Conservation (phyloP, 495 filamentous ascomycete species). For the Penicillium longicatenatum region DNA sequence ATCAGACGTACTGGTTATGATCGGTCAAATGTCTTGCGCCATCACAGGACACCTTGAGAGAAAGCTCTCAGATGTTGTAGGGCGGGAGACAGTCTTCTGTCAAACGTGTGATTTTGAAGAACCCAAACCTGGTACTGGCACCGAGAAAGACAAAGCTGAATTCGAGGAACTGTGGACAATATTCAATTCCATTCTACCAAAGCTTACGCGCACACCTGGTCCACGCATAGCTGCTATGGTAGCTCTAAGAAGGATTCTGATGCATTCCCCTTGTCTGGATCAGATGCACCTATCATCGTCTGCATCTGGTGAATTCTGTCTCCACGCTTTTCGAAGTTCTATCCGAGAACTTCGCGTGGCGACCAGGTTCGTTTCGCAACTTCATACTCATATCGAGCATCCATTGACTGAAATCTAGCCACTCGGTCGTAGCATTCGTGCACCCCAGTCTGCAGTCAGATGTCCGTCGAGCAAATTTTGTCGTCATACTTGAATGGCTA, state of each 20-base stretch:
- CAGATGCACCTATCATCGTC: constrained; percentile 69
- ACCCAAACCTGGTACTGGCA: constrained; percentile 6
- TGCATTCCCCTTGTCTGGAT: constrained; percentile 57
- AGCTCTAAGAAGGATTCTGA: constrained; percentile 64
- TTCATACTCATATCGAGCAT: constrained; percentile 3
- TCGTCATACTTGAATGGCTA: constrained; percentile 67
- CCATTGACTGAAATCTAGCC: constrained; percentile 49
- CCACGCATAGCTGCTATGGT: constrained; percentile 73
- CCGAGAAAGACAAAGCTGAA: constrained; percentile 25
- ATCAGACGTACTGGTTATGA: constrained; percentile 32
- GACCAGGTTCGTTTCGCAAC: constrained; percentile 55
- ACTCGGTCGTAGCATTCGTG: constrained; percentile 67
- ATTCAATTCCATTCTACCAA: constrained; percentile 57
- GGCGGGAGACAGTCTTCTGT: constrained; percentile 36
- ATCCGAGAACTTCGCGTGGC: constrained; percentile 82
- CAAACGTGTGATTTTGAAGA: constrained; percentile 36
- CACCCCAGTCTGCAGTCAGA: constrained; percentile 45
- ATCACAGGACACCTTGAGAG: constrained; percentile 29
- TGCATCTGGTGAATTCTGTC: constrained; percentile 72
- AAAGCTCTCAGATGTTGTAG: constrained; percentile 17
- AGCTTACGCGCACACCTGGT: constrained; percentile 59
- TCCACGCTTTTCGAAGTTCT: constrained; percentile 79
- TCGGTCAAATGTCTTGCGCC: constrained; percentile 50
- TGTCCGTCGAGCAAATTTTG: constrained; percentile 62
- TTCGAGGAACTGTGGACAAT: constrained; percentile 52